These are phyloP conservation scores for Stachybotrys echinatus DNA, from an alignment of 2,329 filamentous ascomycete genomes.

Conservation along the genomic window DNA sequence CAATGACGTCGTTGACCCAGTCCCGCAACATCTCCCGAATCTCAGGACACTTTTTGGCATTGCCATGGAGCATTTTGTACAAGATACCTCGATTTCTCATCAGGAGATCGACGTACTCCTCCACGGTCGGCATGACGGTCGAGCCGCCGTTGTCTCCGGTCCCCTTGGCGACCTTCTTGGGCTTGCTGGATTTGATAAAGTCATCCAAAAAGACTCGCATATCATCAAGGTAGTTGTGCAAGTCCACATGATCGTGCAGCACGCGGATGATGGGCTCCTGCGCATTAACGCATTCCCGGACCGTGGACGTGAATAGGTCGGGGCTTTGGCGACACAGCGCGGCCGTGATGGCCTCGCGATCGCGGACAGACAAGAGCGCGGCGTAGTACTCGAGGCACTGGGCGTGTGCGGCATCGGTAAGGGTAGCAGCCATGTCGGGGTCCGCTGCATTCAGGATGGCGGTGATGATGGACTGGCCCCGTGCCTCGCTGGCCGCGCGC, in stretches of 20 bases:
- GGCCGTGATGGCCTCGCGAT: conserved; percentile 65
- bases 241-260: conserved; percentile 66
- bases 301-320: conserved; percentile 64
- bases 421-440: conserved; percentile 33
- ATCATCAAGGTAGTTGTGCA: conserved; percentile 63
- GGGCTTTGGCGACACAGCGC: conserved; percentile 64
- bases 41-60: conserved; percentile 62
- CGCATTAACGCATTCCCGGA: conserved; percentile 59
- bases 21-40: conserved; percentile 50
- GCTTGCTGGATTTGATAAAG: conserved; percentile 56
- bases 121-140: conserved; percentile 47
- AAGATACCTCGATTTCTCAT: conserved; percentile 56
- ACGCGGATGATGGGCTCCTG: conserved; percentile 71
- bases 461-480: conserved; percentile 56
- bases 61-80: conserved; percentile 67
- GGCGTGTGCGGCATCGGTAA: conserved; percentile 57
- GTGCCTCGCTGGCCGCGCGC: conserved; percentile 48
- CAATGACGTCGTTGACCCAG: conserved; percentile 54
- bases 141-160: conserved; percentile 15
- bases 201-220: conserved; percentile 65
- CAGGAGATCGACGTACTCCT: conserved; percentile 66
- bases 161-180: conserved; percentile 26
- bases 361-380: conserved; percentile 64
- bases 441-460: conserved; percentile 56
- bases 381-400: conserved; percentile 66